Percentiles rank a stretch among this genome's conserved stretches.
phyloP scores from a whole-genome alignment of 257 asterid genomes.

The Nicotiana benthamiana region DNA sequence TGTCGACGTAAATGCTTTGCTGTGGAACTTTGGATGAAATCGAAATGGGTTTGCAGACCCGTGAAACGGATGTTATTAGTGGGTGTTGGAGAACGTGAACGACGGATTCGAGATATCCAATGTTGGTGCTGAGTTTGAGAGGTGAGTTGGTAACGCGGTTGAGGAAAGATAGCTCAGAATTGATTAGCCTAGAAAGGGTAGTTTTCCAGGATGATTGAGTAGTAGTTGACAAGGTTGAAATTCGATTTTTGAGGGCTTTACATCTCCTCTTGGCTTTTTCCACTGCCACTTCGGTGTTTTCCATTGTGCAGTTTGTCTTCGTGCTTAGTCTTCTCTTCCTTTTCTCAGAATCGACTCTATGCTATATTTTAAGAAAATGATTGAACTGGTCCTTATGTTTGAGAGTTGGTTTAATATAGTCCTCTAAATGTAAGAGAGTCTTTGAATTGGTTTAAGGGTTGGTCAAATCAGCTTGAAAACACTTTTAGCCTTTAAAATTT shows the following conservation, averaged over 20 bases:
- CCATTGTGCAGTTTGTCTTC: background rate
- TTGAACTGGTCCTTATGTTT: too few species aligned
- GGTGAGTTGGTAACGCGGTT: slow-evolving; percentile 34
- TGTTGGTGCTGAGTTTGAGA: slow-evolving; percentile 58
- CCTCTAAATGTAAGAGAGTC: too few species aligned
- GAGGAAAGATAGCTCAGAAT: slow-evolving; percentile 79
- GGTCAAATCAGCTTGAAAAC: too few species aligned
- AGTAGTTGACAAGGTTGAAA: slow-evolving; percentile 13
- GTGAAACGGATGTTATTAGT: slow-evolving; percentile 56
- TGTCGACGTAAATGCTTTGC: slow-evolving; percentile 51
- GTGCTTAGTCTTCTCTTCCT: too few species aligned
- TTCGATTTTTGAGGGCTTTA: slow-evolving; percentile 36
- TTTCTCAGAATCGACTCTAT: too few species aligned
- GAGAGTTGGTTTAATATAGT: too few species aligned
- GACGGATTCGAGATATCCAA: slow-evolving; percentile 83
- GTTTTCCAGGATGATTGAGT: slow-evolving; percentile 28
- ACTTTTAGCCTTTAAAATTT: too few species aligned
- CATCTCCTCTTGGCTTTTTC: slow-evolving; percentile 62
- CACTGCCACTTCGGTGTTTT: slow-evolving; percentile 17
- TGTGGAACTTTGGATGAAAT: slow-evolving; percentile 12
- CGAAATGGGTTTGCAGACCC: slow-evolving; percentile 63
- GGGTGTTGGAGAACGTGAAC: slow-evolving; percentile 66
- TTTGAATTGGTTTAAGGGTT: too few species aligned
- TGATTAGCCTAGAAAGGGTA: slow-evolving; percentile 56
- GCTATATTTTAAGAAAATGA: too few species aligned